Percentiles rank a stretch among this genome's conserved stretches.
phyloP scores from a whole-genome alignment of 164 flowering plant species.

The Buxus sempervirens region DNA sequence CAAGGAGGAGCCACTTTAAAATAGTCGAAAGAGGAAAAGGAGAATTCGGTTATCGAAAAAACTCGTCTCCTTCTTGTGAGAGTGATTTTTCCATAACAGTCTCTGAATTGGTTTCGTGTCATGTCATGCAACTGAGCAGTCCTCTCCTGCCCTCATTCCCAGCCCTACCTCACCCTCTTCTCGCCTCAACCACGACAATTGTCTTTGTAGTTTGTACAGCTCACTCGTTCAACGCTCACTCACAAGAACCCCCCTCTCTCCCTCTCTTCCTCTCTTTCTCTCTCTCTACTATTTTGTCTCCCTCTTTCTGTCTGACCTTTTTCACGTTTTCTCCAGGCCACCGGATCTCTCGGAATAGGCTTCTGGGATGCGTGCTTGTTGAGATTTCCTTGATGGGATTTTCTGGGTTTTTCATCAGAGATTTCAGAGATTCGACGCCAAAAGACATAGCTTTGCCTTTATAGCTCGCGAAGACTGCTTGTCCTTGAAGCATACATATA shows the following conservation, averaged over 20 bases:
- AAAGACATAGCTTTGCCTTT: too few species aligned
- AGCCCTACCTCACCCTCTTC: not conserved
- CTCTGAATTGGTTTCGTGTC: conserved; percentile 15
- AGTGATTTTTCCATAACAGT: conserved; percentile 9
- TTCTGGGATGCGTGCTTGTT: conserved; percentile 10
- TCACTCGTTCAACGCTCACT: not conserved
- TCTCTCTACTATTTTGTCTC: not conserved
- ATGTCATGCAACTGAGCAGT: conserved; percentile 23
- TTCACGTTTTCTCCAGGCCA: conserved; percentile 14
- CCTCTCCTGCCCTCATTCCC: not conserved
- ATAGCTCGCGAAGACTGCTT: not conserved
- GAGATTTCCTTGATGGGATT: conserved; percentile 3
- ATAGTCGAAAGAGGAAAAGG: too few species aligned
- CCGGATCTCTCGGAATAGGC: conserved; percentile 15
- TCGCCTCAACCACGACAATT: not conserved
- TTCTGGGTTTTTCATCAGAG: not conserved
- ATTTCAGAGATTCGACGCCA: not conserved
- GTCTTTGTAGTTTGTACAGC: not conserved
- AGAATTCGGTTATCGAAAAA: conserved; percentile 17
- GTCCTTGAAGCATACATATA: not conserved
- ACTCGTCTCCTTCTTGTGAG: conserved; percentile 25
- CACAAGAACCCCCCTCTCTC: not conserved
- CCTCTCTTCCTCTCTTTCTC: not conserved
- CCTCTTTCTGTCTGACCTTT: conserved; percentile 1
- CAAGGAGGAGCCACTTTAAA: too few species aligned